Conservation (phyloP, 2,329 filamentous ascomycete species). For the Lecanosticta acicola region DNA sequence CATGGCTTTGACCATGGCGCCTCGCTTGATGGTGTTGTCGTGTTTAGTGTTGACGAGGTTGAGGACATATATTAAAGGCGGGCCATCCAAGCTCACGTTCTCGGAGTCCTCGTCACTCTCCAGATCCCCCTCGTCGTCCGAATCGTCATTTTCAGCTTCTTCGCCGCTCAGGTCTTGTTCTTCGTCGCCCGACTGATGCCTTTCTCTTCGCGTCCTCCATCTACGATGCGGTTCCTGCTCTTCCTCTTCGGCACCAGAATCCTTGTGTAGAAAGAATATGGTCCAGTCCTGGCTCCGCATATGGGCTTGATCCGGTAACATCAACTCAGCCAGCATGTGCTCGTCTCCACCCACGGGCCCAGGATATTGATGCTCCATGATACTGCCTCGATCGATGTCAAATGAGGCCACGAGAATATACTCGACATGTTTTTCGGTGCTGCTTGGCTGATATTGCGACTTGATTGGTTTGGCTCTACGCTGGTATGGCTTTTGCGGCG, state of each 20-base stretch:
- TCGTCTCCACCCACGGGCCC: slow-evolving; percentile 93
- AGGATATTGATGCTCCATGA: slow-evolving; percentile 98
- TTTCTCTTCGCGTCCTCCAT: slow-evolving; percentile 35
- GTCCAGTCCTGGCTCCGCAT: slow-evolving; percentile 96
- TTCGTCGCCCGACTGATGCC: slow-evolving; percentile 40
- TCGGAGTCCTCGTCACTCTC: slow-evolving; percentile 41
- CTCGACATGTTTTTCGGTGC: slow-evolving; percentile 82
- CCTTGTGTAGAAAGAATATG: slow-evolving; percentile 97
- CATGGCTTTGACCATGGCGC: slow-evolving; percentile 95
- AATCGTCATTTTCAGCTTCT: slow-evolving; percentile 48
- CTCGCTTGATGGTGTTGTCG: slow-evolving; percentile 85
- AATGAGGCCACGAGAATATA: slow-evolving; percentile 97
- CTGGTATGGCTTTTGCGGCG: slow-evolving; percentile 7
- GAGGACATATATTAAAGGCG: slow-evolving; percentile 90
- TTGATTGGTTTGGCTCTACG: slow-evolving; percentile 31
- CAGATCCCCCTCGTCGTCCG: slow-evolving; percentile 46
- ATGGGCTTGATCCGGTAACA: slow-evolving; percentile 96
- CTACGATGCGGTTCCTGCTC: slow-evolving; percentile 54
- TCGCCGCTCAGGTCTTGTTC: slow-evolving; percentile 43
- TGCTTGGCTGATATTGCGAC: slow-evolving; percentile 46
- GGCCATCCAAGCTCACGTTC: slow-evolving; percentile 64
- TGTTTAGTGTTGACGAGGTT: slow-evolving; percentile 98
- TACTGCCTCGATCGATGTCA: slow-evolving; percentile 88
- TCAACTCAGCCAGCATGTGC: slow-evolving; percentile 95
- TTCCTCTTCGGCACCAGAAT: slow-evolving; percentile 78